These are phyloP conservation scores for Phytophthora agathidicida DNA, from an alignment of 352 stramenopile genomes.

Conservation along the genomic window DNA sequence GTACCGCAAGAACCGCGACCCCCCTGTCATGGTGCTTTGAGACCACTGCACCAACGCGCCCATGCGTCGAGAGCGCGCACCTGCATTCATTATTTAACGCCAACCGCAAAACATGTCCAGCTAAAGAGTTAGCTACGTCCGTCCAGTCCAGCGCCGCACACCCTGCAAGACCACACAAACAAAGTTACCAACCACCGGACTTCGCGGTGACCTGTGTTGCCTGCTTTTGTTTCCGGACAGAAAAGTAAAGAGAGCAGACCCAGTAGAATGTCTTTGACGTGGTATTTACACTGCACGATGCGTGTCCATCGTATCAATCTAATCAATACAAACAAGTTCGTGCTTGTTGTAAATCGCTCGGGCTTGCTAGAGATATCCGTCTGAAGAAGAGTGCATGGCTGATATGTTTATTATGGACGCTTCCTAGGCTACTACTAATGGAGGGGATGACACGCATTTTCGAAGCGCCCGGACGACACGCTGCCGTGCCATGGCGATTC, in stretches of 20 bases:
- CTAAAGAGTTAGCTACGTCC: constrained; percentile 22
- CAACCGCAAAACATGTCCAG: constrained; percentile 4
- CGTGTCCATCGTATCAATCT: constrained; percentile 9
- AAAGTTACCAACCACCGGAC: constrained; percentile 7
- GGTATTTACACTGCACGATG: constrained; percentile 18
- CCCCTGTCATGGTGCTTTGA: constrained; percentile 42
- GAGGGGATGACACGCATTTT: constrained; percentile 28
- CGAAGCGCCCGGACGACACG: constrained; percentile 19
- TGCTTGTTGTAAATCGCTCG: not conserved
- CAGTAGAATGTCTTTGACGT: constrained; percentile 16
- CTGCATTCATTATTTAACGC: constrained; percentile 30
- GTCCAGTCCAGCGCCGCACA: constrained; percentile 14
- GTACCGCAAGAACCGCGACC: constrained; percentile 55
- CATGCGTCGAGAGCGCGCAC: constrained; percentile 3
- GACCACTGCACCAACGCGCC: not conserved
- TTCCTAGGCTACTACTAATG: constrained; percentile 22
- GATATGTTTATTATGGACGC: constrained; percentile 42
- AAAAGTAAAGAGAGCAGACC: constrained; percentile 13
- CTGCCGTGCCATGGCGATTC: constrained; percentile 3
- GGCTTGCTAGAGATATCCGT: too few species aligned
- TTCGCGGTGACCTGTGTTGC: constrained; percentile 8
- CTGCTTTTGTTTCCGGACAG: constrained; percentile 22
- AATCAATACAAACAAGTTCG: constrained; percentile 23
- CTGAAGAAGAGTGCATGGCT: constrained; percentile 16
- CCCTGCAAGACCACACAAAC: constrained; percentile 15